Evolutionary conservation across 2,329 filamentous ascomycete genomes (phyloP).

Genomic region (Diaporthe citriasiana): DNA sequence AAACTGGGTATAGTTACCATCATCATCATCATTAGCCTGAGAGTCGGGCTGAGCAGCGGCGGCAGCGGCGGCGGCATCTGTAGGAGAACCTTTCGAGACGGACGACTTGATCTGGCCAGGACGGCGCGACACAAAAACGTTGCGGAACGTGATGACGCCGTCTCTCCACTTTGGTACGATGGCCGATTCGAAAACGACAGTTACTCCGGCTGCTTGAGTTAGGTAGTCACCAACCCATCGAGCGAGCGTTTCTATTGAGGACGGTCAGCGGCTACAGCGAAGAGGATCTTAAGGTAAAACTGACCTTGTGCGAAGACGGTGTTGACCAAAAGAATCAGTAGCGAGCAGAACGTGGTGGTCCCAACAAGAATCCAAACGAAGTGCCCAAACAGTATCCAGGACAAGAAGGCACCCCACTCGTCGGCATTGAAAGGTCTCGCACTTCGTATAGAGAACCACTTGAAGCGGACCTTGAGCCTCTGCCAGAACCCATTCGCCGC

Average conservation of each 20-base stretch:
- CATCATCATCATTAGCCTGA: slow-evolving; percentile 78
- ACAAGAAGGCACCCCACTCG: slow-evolving; percentile 95
- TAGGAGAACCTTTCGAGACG: slow-evolving; percentile 92
- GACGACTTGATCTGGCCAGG: slow-evolving; percentile 86
- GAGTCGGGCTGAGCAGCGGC: slow-evolving; percentile 64
- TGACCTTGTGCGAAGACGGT: slow-evolving; percentile 94
- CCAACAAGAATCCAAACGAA: slow-evolving; percentile 96
- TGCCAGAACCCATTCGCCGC: slow-evolving; percentile 96
- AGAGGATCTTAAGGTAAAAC: slow-evolving; percentile 44
- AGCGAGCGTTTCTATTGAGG: slow-evolving; percentile 82
- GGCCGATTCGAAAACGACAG: slow-evolving; percentile 96
- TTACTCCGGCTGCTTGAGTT: slow-evolving; percentile 91
- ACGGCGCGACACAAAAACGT: slow-evolving; percentile 93
- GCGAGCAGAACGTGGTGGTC: slow-evolving; percentile 96
- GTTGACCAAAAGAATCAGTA: slow-evolving; percentile 92
- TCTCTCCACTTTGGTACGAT: slow-evolving; percentile 97
- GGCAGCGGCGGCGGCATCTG: slow-evolving; percentile 86
- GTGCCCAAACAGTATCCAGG: slow-evolving; percentile 95
- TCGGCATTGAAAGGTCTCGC: slow-evolving; percentile 95
- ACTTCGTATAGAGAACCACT: slow-evolving; percentile 97
- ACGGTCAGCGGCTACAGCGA: slow-evolving; percentile 35
- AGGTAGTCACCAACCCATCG: slow-evolving; percentile 96
- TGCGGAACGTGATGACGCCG: slow-evolving; percentile 95
- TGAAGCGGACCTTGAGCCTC: slow-evolving; percentile 90
- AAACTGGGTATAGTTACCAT: slow-evolving; percentile 98